These are phyloP conservation scores for Mycena vitilis DNA, from an alignment of 768 basidiomycete genomes.

Conservation along the genomic window DNA sequence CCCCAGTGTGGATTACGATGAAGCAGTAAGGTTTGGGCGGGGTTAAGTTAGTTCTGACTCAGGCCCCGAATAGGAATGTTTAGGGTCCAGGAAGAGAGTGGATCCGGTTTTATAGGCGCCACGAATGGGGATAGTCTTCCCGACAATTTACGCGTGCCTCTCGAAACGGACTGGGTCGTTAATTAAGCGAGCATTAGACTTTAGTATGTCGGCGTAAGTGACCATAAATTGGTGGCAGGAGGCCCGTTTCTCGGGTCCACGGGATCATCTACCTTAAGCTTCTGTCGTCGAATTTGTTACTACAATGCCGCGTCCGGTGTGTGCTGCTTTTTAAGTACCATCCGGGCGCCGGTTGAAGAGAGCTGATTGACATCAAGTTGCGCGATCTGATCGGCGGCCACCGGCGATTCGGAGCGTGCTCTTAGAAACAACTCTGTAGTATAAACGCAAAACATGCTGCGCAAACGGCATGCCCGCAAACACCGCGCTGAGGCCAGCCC, in stretches of 20 bases:
- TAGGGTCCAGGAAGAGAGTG: not conserved
- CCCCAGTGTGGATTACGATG: not conserved
- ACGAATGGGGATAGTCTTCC: slow-evolving; percentile 21
- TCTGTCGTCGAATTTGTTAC: not conserved
- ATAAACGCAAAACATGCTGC: not conserved
- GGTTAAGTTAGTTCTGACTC: slow-evolving; percentile 23
- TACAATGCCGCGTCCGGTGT: not conserved
- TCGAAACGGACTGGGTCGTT: slow-evolving; percentile 9
- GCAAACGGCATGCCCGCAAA: not conserved
- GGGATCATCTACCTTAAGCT: not conserved
- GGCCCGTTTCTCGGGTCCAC: slow-evolving; percentile 1
- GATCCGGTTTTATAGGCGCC: slow-evolving; percentile 27
- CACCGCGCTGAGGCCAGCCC: slow-evolving; percentile 14
- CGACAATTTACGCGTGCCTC: not conserved
- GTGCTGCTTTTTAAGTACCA: not conserved
- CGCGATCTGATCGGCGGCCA: slow-evolving; percentile 24
- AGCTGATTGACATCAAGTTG: no score
- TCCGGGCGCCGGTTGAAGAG: not conserved
- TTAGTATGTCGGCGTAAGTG: slow-evolving; percentile 28
- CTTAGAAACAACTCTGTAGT: slow-evolving; percentile 18
- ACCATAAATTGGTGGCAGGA: no score
- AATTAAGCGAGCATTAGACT: slow-evolving; percentile 33
- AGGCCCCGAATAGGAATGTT: not conserved
- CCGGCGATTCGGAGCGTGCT: not conserved
- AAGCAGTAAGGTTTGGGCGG: not conserved